Conservation (phyloP, 2,329 filamentous ascomycete species). For the Apiospora malaysiana region DNA sequence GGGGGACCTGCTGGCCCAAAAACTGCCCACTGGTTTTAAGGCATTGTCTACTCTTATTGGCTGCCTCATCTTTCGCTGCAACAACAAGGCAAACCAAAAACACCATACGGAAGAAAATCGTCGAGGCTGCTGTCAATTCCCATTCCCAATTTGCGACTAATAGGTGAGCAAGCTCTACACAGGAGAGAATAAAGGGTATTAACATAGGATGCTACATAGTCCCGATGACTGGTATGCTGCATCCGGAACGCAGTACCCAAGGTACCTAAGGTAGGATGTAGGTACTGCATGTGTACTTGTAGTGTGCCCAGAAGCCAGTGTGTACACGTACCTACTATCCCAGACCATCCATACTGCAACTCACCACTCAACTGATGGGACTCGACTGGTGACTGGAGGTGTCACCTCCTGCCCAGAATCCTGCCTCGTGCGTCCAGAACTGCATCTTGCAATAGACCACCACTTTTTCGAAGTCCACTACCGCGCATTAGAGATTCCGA, state of each 20-base stretch:
- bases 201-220: not conserved
- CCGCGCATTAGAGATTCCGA: not conserved
- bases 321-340: conserved; percentile 11
- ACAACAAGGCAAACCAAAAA: conserved; percentile 9
- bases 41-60: conserved; percentile 29
- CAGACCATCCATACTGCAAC: not conserved
- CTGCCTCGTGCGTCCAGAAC: not conserved
- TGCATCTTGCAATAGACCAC: not conserved
- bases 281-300: not conserved
- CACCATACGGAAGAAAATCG: not conserved
- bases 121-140: conserved; percentile 21
- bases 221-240: not conserved
- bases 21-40: not conserved
- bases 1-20: not conserved
- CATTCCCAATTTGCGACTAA: not conserved
- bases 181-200: not conserved
- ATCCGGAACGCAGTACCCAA: not conserved
- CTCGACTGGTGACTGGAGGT: conserved; percentile 2
- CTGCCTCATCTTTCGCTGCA: conserved; percentile 30
- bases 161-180: not conserved
- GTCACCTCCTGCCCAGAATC: too few species aligned
- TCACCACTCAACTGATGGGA: not conserved
- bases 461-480: not conserved
- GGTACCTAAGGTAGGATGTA: not conserved
- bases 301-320: not conserved